Evolutionary conservation across 225 moss, liverwort and hornwort species (phyloP), one percentile per base, ranked within the genome.

Genomic region (Asterella californica): DNA sequence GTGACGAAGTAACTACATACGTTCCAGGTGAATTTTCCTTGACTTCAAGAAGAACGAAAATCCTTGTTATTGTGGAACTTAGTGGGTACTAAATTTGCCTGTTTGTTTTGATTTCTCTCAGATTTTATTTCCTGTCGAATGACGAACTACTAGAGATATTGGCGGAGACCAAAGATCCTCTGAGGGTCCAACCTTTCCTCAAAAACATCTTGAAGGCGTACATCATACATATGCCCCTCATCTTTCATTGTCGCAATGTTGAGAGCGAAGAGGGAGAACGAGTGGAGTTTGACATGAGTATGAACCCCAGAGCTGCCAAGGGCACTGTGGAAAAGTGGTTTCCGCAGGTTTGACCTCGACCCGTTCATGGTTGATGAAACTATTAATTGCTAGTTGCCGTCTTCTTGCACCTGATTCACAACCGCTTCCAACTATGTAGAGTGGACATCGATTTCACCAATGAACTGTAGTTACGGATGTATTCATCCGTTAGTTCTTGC

Each of bases 271-370:
- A 94, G 72, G 91, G 91, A 74, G 92, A 94, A 84, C 85, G 89
- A 76, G 88, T 92, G 8, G 79, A 80, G 3, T 94, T 94, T 30
- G 86, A 91, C 32, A 86, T 84, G 79, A 84, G 88, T 77, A 88
- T 92, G n/a, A 94, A 94, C 80, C 92, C 92, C 42, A 94, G 89
- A 79, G 87, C 89, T 86, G 89, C 90, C 64, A 85, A 88, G 81
- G 94, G 94, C 32, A 90, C 94, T 19, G 89, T 94, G 76, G 92
- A 94, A 9, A 94, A 90, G 70, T 94, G 92, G 94, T 47, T 94
- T 7, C 92, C 92, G 54, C 86, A 94, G 84, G 92, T 88, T 45
- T 46, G 64, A 75, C 5, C 54, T 75, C 55, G 17, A 33, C 19
- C 29, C 9, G 52, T 50, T 57, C 33, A 75, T 53, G 9, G 10